Base-by-base conservation (phyloP, 1,139 yeast genomes). In the Diutina ranongensis region DNA sequence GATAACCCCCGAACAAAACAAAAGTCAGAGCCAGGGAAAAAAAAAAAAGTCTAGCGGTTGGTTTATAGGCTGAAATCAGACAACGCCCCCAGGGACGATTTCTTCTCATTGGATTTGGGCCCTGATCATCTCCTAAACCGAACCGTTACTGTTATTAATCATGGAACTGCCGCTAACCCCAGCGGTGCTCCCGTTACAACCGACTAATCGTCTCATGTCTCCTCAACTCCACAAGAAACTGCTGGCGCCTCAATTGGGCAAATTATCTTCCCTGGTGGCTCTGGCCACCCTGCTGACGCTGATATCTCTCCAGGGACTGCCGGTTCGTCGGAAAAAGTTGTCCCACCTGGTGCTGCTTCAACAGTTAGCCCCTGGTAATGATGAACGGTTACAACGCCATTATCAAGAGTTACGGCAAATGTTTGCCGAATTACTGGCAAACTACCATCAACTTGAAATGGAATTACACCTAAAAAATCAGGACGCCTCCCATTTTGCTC, bases 341-440 rank as follows among this genome's bases (percentile, higher is more conserved):
- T 25, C 31, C 9, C 42, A 38, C 21, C 42, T 38, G 42, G 32
- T 25, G 5, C 21, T 16, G 32, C 22, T 25, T 8, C 42, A 38
- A 12, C 42, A 25, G n/a, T 38, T 38, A 13, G 31, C 32, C 10
- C 32, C 32, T 7, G n/a, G 28, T 19, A 27, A n/a, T 15, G 42
- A 38, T 15, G n/a, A 38, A 15, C 20, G 20, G 33, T 16, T 49
- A 16, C 66, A 64, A 47, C 52, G 64, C 45, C 61, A 58, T 45
- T 61, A 60, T 49, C 58, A 65, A 15, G 68, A 64, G 46, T 48
- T 60, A 3, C 45, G 63, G 10, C 50, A 61, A n/a, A 52, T 52
- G 40, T 55, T 57, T 46, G 58, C 56, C 35, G 50, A 48, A 12
- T 40, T 62, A 10, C 42, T 51, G 10, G 46, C 46, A 13, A 66